These are phyloP conservation scores for Euphorbia peplus DNA, from an alignment of 345 rosid species.

Conservation along the genomic window DNA sequence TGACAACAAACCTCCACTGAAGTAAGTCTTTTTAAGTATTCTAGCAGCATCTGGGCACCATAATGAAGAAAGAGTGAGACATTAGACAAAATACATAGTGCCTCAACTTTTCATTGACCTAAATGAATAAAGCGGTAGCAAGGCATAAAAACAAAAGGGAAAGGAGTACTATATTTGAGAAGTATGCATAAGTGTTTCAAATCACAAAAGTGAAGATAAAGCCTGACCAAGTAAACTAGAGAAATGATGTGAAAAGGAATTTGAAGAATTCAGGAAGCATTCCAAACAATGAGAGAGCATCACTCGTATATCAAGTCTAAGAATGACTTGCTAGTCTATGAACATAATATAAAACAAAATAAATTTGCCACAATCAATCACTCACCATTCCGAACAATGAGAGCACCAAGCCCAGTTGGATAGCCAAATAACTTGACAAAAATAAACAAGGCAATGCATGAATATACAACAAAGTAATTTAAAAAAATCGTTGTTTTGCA, in stretches of 20 bases:
- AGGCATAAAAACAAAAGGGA: neutral
- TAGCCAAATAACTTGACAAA: slow-evolving; percentile 81
- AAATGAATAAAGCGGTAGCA: neutral
- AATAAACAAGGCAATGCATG: slow-evolving; percentile 23
- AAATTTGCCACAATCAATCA: slow-evolving; percentile 13
- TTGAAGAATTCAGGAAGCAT: too few relatives aligned
- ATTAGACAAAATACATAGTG: neutral
- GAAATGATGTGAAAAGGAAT: neutral
- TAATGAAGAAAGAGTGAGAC: slow-evolving; percentile 11
- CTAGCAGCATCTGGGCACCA: slow-evolving; percentile 70
- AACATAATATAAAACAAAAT: neutral
- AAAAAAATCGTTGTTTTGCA: neutral
- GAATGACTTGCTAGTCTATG: neutral
- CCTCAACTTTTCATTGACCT: neutral
- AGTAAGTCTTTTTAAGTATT: slow-evolving; percentile 76
- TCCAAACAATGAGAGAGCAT: neutral
- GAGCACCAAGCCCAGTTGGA: slow-evolving; percentile 99
- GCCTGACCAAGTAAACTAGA: neutral
- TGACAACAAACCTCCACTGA: slow-evolving; percentile 80
- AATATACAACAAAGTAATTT: slow-evolving; percentile 6
- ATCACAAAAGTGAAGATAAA: neutral
- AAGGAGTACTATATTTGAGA: neutral
- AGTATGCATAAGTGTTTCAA: neutral
- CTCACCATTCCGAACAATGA: slow-evolving; percentile 74
- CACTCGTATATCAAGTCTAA: neutral